phyloP scores from a whole-genome alignment of 768 basidiomycete genomes.

The Postia placenta region DNA sequence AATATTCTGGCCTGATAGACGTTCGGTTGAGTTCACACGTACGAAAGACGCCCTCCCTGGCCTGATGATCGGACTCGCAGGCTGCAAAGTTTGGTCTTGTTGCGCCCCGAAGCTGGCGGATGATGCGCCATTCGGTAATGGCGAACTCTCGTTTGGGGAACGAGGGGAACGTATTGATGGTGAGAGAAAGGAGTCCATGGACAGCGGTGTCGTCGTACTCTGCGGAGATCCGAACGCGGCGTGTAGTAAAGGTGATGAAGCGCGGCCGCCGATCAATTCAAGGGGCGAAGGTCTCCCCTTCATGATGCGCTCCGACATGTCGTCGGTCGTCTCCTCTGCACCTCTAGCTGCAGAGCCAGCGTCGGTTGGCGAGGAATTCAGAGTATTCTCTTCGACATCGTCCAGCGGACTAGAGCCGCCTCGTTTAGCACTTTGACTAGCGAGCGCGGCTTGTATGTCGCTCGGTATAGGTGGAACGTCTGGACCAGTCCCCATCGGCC shows the following conservation, averaged over 20 bases:
- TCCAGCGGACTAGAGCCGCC: constrained; percentile 1
- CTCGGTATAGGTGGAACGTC: constrained; percentile 25
- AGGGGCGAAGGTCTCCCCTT: constrained; percentile 5
- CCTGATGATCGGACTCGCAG: background rate
- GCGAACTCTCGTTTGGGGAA: constrained; percentile 5
- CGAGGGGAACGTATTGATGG: constrained; percentile 10
- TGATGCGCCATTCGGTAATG: constrained; percentile 23
- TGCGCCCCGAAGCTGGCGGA: constrained; percentile 33
- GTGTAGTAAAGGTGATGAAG: constrained; percentile 34
- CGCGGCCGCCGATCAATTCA: background rate
- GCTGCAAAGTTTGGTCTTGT: constrained; percentile 21
- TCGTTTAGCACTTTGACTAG: background rate
- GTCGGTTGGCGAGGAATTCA: background rate
- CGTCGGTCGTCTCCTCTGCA: background rate
- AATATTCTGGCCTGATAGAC: constrained; percentile 27
- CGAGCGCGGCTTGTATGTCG: constrained; percentile 10
- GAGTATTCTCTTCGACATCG: constrained; percentile 1
- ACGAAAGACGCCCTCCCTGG: background rate
- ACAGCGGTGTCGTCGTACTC: constrained; percentile 20
- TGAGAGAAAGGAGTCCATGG: constrained; percentile 10
- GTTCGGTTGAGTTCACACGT: background rate
- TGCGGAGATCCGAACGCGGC: constrained; percentile 36
- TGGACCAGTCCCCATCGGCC: constrained; percentile 14
- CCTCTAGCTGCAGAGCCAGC: background rate
- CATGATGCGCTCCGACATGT: background rate